A percentile compares a stretch with the other conserved stretches of the same genome.
Evolutionary conservation across 331 rosid species (phyloP).

Genomic region (Acacia concinna): DNA sequence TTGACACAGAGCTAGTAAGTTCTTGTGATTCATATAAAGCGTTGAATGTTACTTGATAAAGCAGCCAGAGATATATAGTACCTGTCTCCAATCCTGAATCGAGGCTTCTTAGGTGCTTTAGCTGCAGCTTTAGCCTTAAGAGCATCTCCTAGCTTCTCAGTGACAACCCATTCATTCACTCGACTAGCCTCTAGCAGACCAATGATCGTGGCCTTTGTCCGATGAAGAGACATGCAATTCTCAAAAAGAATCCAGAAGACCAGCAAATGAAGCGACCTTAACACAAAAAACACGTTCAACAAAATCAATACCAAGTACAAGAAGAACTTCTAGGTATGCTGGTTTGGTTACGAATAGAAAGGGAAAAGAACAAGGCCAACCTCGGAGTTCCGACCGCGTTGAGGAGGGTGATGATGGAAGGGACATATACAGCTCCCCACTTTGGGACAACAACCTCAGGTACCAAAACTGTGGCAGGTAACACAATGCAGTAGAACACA

Average conservation of each 20-base stretch:
- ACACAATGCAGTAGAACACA: slow-evolving; percentile 76
- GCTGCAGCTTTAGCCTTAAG: slow-evolving; percentile 52
- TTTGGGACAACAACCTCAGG: slow-evolving; percentile 86
- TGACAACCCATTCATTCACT: slow-evolving; percentile 94
- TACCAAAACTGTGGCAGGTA: slow-evolving; percentile 83
- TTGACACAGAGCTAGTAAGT: slow-evolving; percentile 26
- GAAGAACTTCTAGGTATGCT: not conserved
- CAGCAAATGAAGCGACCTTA: slow-evolving; percentile 80
- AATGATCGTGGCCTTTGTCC: slow-evolving; percentile 82
- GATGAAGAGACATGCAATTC: slow-evolving; percentile 84
- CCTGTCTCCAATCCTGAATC: slow-evolving; percentile 81
- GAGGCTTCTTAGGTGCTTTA: slow-evolving; percentile 59
- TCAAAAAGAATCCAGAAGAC: slow-evolving; percentile 93
- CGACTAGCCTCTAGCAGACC: slow-evolving; percentile 83
- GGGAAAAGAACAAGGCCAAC: slow-evolving; percentile 38
- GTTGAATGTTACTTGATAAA: not conserved
- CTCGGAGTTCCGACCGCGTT: slow-evolving; percentile 96
- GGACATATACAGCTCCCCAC: slow-evolving; percentile 92
- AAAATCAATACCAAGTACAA: slow-evolving; percentile 4
- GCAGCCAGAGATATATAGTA: slow-evolving; percentile 7
- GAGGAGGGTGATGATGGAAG: slow-evolving; percentile 77
- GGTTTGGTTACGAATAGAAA: not conserved
- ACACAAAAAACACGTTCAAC: slow-evolving; percentile 7
- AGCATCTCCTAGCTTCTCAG: slow-evolving; percentile 90
- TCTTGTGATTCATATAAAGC: not conserved